phyloP scores from a whole-genome alignment of 2,329 filamentous ascomycete species.

The Davidsoniella eucalypti region DNA sequence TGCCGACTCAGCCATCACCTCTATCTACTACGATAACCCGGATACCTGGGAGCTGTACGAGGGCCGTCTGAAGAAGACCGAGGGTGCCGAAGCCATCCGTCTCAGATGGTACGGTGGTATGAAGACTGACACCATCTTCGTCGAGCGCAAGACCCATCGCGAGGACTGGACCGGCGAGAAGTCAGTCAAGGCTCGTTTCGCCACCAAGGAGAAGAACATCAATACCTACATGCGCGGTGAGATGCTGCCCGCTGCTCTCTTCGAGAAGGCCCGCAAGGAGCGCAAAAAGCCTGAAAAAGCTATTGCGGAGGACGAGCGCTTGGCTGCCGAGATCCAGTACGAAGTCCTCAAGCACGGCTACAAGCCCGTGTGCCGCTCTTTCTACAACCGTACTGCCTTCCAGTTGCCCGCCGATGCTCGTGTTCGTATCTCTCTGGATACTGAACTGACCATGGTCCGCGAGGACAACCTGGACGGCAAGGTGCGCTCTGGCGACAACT shows the following conservation, averaged over 20 bases:
- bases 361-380: conserved; percentile 78
- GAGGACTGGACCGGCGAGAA: conserved; percentile 99
- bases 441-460: conserved; percentile 83
- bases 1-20: conserved; percentile 86
- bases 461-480: conserved; percentile 87
- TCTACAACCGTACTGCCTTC: conserved; percentile 97
- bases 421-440: conserved; percentile 92
- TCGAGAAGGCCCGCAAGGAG: conserved; percentile 90
- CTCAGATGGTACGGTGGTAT: conserved; percentile 96
- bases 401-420: conserved; percentile 91
- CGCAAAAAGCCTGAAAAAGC: conserved; percentile 87
- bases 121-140: conserved; percentile 87
- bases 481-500: conserved; percentile 66
- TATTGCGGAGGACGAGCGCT: conserved; percentile 76
- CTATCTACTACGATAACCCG: conserved; percentile 95
- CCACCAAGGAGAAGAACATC: conserved; percentile 92
- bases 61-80: conserved; percentile 90
- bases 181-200: conserved; percentile 92
- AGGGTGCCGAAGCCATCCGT: conserved; percentile 91
- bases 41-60: conserved; percentile 89
- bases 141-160: conserved; percentile 93
- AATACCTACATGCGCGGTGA: conserved; percentile 78
- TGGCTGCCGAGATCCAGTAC: conserved; percentile 88
- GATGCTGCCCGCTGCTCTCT: conserved; percentile 72
- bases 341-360: conserved; percentile 76